phyloP scores from a whole-genome alignment of 345 rosid genomes.

The Populus ilicifolia region DNA sequence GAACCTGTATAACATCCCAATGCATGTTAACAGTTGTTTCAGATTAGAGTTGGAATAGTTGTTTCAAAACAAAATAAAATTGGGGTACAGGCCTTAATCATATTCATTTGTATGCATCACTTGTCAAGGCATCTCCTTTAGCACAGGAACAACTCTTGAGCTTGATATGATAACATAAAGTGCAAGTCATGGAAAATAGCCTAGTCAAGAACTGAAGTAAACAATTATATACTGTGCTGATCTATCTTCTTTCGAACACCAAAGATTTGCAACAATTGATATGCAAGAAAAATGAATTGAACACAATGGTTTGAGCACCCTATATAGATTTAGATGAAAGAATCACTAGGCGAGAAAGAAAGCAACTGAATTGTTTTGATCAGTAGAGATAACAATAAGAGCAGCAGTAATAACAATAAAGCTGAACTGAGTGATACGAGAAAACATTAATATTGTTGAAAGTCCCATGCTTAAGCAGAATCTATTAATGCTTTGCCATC shows the following conservation, averaged over 20 bases:
- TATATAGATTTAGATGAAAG: not conserved
- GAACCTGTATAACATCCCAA: slow-evolving; percentile 52
- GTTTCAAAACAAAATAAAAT: not conserved
- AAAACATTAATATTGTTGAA: not conserved
- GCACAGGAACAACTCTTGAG: not conserved
- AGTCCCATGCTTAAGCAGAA: not conserved
- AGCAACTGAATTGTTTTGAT: not conserved
- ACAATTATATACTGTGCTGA: not conserved
- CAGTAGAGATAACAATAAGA: not conserved
- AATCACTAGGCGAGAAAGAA: not conserved
- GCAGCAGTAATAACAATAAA: not conserved
- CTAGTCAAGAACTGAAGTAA: not conserved
- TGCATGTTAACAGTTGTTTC: not conserved
- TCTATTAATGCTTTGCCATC: not conserved
- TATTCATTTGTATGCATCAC: not conserved
- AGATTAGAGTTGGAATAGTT: not conserved
- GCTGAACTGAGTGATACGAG: not conserved
- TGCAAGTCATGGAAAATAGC: not conserved
- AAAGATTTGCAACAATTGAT: not conserved
- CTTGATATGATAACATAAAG: not conserved
- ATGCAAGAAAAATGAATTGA: not conserved
- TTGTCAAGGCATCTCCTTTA: not conserved
- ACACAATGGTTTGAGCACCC: not conserved
- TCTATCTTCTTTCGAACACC: not conserved
- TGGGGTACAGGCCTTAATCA: not conserved